Percentiles rank a stretch among this genome's conserved stretches.
phyloP scores from a whole-genome alignment of 1,284 basidiomycete species.

The Microbotryum saponariae region DNA sequence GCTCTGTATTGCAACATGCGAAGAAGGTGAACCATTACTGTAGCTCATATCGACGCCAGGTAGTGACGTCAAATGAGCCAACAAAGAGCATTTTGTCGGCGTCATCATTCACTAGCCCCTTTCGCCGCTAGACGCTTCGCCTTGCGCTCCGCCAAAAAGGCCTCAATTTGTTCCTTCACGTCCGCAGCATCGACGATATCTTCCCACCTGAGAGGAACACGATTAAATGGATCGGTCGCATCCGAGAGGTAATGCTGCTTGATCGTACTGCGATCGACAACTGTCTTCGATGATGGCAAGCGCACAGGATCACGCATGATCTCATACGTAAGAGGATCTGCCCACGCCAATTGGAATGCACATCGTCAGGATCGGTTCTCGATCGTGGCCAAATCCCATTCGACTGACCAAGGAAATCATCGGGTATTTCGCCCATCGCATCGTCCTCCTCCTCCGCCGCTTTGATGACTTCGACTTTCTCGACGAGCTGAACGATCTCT shows the following conservation, averaged over 20 bases:
- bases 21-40: too few species aligned
- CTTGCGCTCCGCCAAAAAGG: slow-evolving; percentile 22
- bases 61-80: too few species aligned
- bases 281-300: slow-evolving; percentile 71
- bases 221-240: slow-evolving; percentile 51
- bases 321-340: slow-evolving; percentile 86
- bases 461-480: slow-evolving; percentile 76
- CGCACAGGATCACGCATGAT: slow-evolving; percentile 94
- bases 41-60: too few species aligned
- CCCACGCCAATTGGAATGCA: slow-evolving; percentile 31
- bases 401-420: slow-evolving; percentile 75
- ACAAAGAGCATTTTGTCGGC: too few species aligned
- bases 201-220: slow-evolving; percentile 43
- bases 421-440: slow-evolving; percentile 86
- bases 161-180: slow-evolving; percentile 25
- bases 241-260: slow-evolving; percentile 82
- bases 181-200: slow-evolving; percentile 37
- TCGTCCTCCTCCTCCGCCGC: slow-evolving; percentile 70
- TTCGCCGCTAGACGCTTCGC: background rate
- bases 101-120: too few species aligned
- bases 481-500: slow-evolving; percentile 62
- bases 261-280: slow-evolving; percentile 87
- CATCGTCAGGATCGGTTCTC: too few species aligned
- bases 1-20: too few species aligned
- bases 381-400: too few species aligned